A percentile compares a stretch with the other conserved stretches of the same genome.
Conservation (phyloP, 164 flowering plant genomes). For the Paratinospora sagittata region DNA sequence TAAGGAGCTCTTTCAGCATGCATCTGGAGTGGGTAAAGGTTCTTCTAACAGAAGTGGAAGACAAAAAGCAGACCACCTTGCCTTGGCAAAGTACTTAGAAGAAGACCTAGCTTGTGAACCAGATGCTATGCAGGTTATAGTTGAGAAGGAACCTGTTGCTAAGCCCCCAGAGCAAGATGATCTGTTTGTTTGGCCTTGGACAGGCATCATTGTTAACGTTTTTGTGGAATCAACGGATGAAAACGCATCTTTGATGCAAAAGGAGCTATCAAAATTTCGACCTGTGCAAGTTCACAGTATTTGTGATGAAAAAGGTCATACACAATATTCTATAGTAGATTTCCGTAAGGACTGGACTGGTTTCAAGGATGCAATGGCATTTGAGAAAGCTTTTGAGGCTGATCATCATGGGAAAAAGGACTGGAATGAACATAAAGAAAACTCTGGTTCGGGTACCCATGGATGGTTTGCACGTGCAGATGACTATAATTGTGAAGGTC, state of each 20-base stretch:
- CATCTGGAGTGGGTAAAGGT: constrained; percentile 69
- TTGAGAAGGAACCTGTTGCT: constrained; percentile 23
- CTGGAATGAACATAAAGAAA: constrained; percentile 35
- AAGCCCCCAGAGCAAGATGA: constrained; percentile 31
- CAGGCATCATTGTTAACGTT: constrained; percentile 49
- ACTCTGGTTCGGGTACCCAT: constrained; percentile 42
- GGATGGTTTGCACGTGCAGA: constrained; percentile 96
- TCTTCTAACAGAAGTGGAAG: constrained; percentile 55
- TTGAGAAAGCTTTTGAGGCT: constrained; percentile 18
- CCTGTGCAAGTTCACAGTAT: constrained; percentile 11
- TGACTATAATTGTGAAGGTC: constrained; percentile 47
- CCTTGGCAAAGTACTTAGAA: constrained; percentile 62
- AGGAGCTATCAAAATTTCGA: constrained; percentile 3
- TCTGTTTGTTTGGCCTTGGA: constrained; percentile 72
- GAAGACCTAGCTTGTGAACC: constrained; percentile 31
- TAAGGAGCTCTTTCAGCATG: constrained; percentile 79
- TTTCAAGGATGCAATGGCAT: constrained; percentile 21
- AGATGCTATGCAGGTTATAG: constrained; percentile 19
- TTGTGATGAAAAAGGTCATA: constrained; percentile 1
- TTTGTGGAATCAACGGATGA: constrained; percentile 17
- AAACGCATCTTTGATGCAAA: constrained; percentile 4
- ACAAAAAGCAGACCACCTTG: constrained; percentile 75
- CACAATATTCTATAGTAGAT: constrained; percentile 12
- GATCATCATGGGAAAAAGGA: constrained; percentile 50
- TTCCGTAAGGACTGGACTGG: constrained; percentile 17